Base-by-base conservation (phyloP, 208 protist species). In the Wallacemonas rigidus region DNA sequence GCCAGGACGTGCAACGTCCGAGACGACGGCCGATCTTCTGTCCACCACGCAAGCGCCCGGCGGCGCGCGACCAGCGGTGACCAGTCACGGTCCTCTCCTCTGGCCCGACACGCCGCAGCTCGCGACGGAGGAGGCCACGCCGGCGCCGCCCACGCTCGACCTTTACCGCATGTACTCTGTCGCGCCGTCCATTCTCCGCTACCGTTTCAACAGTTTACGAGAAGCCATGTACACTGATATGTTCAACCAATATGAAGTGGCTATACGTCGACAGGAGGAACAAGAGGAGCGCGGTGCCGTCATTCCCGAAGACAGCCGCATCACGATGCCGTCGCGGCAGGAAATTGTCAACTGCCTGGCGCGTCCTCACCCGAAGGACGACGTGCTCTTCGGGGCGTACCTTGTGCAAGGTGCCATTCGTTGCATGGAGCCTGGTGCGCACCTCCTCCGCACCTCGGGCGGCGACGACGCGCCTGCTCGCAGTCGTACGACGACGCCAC, bases 381-480 rank as follows among this genome's bases (percentile, higher is more conserved):
- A 88, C n/a, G 72, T 92, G 47, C 67, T 75, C 43, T 90, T 85
- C 54, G 83, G 88, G 0, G 82, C 85, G 1, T 57, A 81, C 47
- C 55, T 90, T 48, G 58, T 75, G 53, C 81, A 87, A 60, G 58
- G 77, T 44, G 85, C 83, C 17, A 39, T 60, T 48, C 86, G 88
- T 7, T 53, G 60, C 47, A 84, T 93, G 83, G 26, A 40, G 17
- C 75, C 73, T 12, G 86, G 88, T 0, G 61, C 83, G 17, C 78
- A 67, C 2, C 83, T 90, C 39, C 76, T 77, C 61, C 36, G 56
- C 47, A 7, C n/a, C 11, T 62, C 55, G 39, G 14, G 43, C 15
- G 54, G 35, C 48, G 62, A 35, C 45, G 60, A 48, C 39, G 44
- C 47, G 40, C 55, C 53, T 47, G 17, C 68, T 9, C 53, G 60